phyloP scores from a whole-genome alignment of 495 filamentous ascomycete genomes.

The Aspergillus mulundensis region DNA sequence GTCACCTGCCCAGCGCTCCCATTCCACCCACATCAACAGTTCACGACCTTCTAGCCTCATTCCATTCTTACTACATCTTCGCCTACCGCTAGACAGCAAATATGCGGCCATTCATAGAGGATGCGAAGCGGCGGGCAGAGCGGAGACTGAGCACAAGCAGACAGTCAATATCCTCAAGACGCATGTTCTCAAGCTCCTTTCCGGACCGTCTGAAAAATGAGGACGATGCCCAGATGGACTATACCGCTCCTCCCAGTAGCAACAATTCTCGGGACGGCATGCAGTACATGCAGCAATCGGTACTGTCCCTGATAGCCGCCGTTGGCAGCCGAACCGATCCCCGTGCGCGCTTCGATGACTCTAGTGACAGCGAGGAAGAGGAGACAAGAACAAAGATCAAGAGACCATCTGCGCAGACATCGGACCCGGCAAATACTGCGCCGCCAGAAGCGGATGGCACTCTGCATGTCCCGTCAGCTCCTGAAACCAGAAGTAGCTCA shows the following conservation, averaged over 20 bases:
- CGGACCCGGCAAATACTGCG: conserved; percentile 9
- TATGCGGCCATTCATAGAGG: conserved; percentile 34
- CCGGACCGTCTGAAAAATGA: conserved; percentile 73
- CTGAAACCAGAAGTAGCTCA: neutral
- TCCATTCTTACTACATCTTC: conserved; percentile 3
- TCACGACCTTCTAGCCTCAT: neutral
- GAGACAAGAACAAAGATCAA: conserved; percentile 35
- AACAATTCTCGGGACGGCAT: conserved; percentile 35
- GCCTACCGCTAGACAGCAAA: conserved; percentile 11
- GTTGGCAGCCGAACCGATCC: conserved; percentile 79
- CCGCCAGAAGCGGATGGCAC: conserved; percentile 9
- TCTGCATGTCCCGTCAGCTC: neutral
- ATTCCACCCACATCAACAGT: neutral
- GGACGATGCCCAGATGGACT: conserved; percentile 73
- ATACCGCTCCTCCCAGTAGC: conserved; percentile 52
- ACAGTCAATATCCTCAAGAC: conserved; percentile 33
- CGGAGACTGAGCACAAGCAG: conserved; percentile 32
- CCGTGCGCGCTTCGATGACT: conserved; percentile 74
- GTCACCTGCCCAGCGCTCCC: conserved; percentile 12
- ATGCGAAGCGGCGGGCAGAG: conserved; percentile 30
- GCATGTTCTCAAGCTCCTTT: conserved; percentile 62
- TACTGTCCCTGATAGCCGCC: conserved; percentile 92
- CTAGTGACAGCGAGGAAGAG: conserved; percentile 75
- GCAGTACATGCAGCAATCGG: conserved; percentile 84
- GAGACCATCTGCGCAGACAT: conserved; percentile 11